Evolutionary conservation across 2,329 filamentous ascomycete genomes (phyloP), one percentile per base, ranked within the genome.

Genomic region (Paracoccidioides brasiliensis): DNA sequence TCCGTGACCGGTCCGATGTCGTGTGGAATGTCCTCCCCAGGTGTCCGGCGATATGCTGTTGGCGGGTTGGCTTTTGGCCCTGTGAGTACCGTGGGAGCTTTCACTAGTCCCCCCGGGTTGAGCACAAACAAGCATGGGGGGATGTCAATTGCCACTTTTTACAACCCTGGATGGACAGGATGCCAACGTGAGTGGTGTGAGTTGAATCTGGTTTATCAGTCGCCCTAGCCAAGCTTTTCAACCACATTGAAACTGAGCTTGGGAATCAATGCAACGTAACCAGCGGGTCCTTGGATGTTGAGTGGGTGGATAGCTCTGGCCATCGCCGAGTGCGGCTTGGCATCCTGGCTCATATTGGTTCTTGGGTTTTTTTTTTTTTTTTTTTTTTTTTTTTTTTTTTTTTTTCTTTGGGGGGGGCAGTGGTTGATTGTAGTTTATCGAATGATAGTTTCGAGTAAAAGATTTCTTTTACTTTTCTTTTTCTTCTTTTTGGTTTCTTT

Each of bases 181-280:
- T 48, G 30, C 14, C 44, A 48, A 35, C 28, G 8, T 48, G 12
- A 10, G 32, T 9, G 28, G 22, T 3, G 15, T 35, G 28, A 9
- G n/a, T 6, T 40, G 48, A 40, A 51, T 51, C 49, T 51, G 37
- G 37, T 32, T 51, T 41, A 38, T 41, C 37, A 40, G 49, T 37
- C 37, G 35, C 49, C 14, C 49, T 41, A 51, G 49, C 35, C 49
- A 51, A 40, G 49, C 49, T 3, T 41, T 8, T 2, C 3, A 40
- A 40, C 49, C 49, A 30, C 35, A 37, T 15, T 40, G 10, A 28
- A 40, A 15, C 9, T 10, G 12, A 7, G 15, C 37, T 30, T 41
- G 49, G 49, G 49, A 41, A 22, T 4, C 35, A 41, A 37, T 35
- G 49, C 49, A 51, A 51, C 49, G 49, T 51, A 51, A 51, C 41